Evolutionary conservation across 2,329 filamentous ascomycete species (phyloP).

Genomic region (Talaromyces pinophilus): DNA sequence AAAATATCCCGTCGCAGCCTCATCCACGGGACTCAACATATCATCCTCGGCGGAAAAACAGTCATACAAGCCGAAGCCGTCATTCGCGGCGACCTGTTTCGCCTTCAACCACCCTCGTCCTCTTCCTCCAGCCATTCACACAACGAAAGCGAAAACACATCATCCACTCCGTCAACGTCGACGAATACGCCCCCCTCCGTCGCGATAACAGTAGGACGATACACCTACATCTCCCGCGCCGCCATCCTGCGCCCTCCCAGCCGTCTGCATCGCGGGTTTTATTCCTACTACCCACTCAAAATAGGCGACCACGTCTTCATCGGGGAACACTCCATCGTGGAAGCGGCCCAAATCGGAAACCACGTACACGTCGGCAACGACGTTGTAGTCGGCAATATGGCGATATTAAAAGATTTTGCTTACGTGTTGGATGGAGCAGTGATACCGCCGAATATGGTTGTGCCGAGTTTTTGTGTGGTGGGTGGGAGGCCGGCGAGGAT

Average conservation of each 20-base stretch:
- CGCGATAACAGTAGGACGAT: conserved; percentile 83
- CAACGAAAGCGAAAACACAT: neutral
- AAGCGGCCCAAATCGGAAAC: conserved; percentile 78
- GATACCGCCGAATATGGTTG: conserved; percentile 83
- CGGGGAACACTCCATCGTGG: conserved; percentile 71
- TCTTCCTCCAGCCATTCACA: neutral
- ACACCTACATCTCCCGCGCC: conserved; percentile 81
- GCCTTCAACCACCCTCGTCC: conserved; percentile 45
- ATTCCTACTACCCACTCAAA: conserved; percentile 65
- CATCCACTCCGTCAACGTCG: conserved; percentile 29
- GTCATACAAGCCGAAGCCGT: conserved; percentile 95
- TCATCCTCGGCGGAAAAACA: conserved; percentile 93
- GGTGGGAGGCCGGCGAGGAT: conserved; percentile 77
- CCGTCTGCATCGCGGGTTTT: conserved; percentile 71
- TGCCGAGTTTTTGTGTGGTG: conserved; percentile 91
- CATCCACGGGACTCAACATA: conserved; percentile 94
- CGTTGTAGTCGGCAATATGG: conserved; percentile 79
- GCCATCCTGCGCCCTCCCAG: conserved; percentile 80
- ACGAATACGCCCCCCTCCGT: conserved; percentile 31
- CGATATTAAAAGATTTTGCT: conserved; percentile 90
- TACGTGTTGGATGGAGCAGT: conserved; percentile 82
- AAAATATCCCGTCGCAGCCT: conserved; percentile 92
- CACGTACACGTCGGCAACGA: conserved; percentile 83
- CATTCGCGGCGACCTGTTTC: conserved; percentile 84
- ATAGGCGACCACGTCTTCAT: conserved; percentile 95